Evolutionary conservation across 2,329 filamentous ascomycete genomes (phyloP).

Genomic region (Ceratocystis smalleyi): DNA sequence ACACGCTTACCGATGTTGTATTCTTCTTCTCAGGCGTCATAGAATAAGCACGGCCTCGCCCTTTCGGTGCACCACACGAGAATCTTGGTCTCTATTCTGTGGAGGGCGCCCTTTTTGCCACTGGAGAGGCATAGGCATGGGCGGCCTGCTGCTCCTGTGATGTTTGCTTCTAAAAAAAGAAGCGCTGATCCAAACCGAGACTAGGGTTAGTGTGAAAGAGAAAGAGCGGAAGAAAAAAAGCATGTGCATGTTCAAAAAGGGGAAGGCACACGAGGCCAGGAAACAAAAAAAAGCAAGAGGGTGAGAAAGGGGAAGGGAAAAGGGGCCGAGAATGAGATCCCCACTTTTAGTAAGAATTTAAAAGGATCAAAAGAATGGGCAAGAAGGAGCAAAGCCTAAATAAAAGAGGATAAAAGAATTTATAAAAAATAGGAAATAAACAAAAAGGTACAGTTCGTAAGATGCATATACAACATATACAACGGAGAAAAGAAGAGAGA

Average conservation of each 20-base stretch:
- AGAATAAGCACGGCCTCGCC: no score
- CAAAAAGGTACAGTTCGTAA: background rate
- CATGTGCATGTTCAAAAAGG: background rate
- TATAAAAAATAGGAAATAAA: background rate
- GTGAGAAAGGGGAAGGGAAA: background rate
- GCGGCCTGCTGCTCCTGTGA: background rate
- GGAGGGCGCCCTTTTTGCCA: background rate
- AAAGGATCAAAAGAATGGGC: background rate
- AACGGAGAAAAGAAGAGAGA: background rate
- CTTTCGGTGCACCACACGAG: background rate
- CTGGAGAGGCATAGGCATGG: no score
- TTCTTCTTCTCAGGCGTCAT: no score
- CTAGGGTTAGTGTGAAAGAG: background rate
- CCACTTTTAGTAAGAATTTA: background rate
- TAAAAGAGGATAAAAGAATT: no score
- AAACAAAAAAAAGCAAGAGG: background rate
- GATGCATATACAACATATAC: no score
- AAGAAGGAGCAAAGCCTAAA: background rate
- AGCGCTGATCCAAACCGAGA: background rate
- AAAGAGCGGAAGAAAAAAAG: background rate
- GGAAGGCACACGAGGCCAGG: background rate
- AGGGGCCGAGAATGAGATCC: background rate
- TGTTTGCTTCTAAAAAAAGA: slow-evolving; percentile 1
- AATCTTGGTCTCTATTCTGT: background rate
- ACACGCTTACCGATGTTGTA: no score